Evolutionary conservation across 2,329 filamentous ascomycete genomes (phyloP).

Genomic region (Aspergillus proliferans): DNA sequence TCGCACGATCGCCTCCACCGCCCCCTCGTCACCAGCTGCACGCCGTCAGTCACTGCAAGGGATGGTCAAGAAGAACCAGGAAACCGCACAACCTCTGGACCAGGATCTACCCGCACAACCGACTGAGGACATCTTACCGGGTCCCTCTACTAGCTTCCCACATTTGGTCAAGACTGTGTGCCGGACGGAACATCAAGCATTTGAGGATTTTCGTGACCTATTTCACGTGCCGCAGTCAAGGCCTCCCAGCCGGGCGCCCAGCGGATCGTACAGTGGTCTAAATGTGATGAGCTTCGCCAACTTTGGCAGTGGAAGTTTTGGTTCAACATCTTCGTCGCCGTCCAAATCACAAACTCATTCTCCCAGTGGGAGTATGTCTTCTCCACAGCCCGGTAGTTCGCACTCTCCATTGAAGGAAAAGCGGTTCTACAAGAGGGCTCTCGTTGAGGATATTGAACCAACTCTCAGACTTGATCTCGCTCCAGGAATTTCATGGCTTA

Average conservation of each 20-base stretch:
- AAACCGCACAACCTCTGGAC: constrained; percentile 51
- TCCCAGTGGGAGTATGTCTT: constrained; percentile 36
- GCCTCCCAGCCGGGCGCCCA: constrained; percentile 61
- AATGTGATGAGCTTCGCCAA: constrained; percentile 53
- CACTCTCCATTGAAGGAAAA: constrained; percentile 69
- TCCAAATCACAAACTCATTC: constrained; percentile 55
- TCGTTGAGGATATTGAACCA: constrained; percentile 89
- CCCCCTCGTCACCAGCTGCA: constrained; percentile 74
- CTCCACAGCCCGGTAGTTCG: constrained; percentile 39
- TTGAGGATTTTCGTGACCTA: constrained; percentile 77
- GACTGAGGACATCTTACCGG: constrained; percentile 50
- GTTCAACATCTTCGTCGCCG: constrained; percentile 55
- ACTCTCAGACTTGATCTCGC: constrained; percentile 83
- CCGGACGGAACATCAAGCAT: constrained; percentile 72
- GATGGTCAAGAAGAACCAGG: constrained; percentile 50
- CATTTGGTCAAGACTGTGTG: constrained; percentile 79
- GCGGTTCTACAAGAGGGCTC: constrained; percentile 84
- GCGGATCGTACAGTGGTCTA: constrained; percentile 62
- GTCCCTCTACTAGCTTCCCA: constrained; percentile 66
- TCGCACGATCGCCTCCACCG: constrained; percentile 58
- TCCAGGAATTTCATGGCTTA: constrained; percentile 88
- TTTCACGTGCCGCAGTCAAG: constrained; percentile 61
- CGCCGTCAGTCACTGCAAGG: constrained; percentile 48
- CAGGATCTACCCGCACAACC: constrained; percentile 32
- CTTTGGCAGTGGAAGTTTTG: constrained; percentile 39